phyloP scores from a whole-genome alignment of 345 rosid genomes.

The Sonneratia alba region DNA sequence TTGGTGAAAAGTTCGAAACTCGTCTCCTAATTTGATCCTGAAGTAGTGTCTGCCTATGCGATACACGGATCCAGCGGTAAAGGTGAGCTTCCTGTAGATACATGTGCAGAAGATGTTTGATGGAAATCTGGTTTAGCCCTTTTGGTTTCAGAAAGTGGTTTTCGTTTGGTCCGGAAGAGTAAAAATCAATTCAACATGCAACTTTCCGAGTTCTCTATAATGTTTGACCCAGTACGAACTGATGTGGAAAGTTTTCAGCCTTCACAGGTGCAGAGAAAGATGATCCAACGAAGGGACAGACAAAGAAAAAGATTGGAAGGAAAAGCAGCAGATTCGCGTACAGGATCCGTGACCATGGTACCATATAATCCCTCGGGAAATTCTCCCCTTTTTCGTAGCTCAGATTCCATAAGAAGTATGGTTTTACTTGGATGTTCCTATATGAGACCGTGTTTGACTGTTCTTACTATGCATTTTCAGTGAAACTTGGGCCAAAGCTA shows the following conservation, averaged over 20 bases:
- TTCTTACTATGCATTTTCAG: slow-evolving; percentile 12
- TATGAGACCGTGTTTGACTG: neutral
- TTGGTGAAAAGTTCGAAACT: neutral
- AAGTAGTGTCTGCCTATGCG: neutral
- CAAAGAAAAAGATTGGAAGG: slow-evolving; percentile 8
- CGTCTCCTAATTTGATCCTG: neutral
- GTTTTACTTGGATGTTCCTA: neutral
- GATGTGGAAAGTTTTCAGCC: neutral
- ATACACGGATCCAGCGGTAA: neutral
- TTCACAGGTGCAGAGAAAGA: slow-evolving; percentile 9
- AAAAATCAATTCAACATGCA: neutral
- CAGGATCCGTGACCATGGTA: slow-evolving; percentile 32
- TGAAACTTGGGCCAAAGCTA: slow-evolving; percentile 21
- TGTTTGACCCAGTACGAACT: neutral
- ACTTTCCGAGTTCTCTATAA: too few relatives aligned
- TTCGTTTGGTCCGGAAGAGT: neutral
- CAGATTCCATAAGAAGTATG: too few relatives aligned
- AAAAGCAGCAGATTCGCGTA: slow-evolving; percentile 17
- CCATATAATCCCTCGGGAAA: too few relatives aligned
- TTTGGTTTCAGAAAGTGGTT: neutral
- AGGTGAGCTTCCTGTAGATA: neutral
- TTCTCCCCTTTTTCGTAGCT: too few relatives aligned
- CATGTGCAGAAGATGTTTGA: neutral
- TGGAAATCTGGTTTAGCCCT: neutral
- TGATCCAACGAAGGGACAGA: slow-evolving; percentile 3